Conservation (phyloP, 2,329 filamentous ascomycete species). For the Lecanicillium sp. region DNA sequence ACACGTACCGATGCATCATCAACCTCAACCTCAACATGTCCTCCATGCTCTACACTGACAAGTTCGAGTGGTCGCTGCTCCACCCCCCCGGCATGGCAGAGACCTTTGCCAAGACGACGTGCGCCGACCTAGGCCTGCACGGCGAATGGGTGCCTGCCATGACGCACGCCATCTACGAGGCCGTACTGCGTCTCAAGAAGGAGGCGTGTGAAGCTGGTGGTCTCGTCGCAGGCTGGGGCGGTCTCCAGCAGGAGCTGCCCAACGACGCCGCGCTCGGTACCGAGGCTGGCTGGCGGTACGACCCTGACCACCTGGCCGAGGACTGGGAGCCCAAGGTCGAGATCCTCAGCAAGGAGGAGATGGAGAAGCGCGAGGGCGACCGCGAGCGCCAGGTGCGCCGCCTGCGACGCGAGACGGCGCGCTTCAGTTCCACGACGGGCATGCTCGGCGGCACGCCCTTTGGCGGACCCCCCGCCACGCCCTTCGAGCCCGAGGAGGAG, state of each 20-base stretch:
- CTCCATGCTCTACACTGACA: constrained; percentile 90
- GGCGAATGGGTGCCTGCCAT: constrained; percentile 94
- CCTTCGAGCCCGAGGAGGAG: constrained; percentile 57
- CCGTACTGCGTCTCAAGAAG: constrained; percentile 87
- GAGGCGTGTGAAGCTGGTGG: constrained; percentile 91
- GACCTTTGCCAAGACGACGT: constrained; percentile 85
- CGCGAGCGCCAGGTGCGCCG: constrained; percentile 85
- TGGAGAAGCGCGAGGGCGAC: constrained; percentile 93
- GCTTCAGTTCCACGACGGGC: constrained; percentile 80
- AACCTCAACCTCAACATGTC: constrained; percentile 86
- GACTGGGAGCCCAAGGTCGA: constrained; percentile 83
- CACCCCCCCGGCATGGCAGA: constrained; percentile 90
- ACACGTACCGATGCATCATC: constrained; percentile 91
- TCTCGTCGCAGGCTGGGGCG: constrained; percentile 67
- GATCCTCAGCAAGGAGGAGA: constrained; percentile 84
- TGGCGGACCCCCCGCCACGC: constrained; percentile 29
- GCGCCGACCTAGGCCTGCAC: constrained; percentile 79
- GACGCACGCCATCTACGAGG: constrained; percentile 95
- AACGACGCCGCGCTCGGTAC: constrained; percentile 80
- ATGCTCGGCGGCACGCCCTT: constrained; percentile 68
- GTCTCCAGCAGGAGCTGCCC: constrained; percentile 59
- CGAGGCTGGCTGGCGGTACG: constrained; percentile 91
- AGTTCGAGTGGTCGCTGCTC: constrained; percentile 93
- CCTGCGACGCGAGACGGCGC: constrained; percentile 81
- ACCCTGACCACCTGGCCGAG: constrained; percentile 80